Evolutionary conservation across 345 rosid genomes (phyloP).

Genomic region (Linum tenue): DNA sequence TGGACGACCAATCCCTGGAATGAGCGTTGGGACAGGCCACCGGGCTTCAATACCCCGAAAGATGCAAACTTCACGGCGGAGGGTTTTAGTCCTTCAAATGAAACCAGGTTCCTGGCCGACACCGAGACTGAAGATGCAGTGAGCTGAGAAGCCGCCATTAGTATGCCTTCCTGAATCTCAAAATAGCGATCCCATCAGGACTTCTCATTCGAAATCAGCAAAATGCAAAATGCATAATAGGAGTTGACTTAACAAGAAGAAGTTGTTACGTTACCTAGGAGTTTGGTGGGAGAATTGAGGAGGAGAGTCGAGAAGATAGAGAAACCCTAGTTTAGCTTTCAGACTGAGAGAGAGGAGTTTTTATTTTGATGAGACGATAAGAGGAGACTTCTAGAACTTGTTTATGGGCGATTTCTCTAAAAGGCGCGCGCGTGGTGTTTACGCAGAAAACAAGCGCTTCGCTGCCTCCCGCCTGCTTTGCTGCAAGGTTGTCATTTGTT

Average conservation of each 20-base stretch:
- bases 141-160: slow-evolving; percentile 62
- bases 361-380: neutral
- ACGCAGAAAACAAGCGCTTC: neutral
- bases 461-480: no score
- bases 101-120: slow-evolving; percentile 41
- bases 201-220: no score
- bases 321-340: neutral
- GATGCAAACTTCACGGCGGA: slow-evolving; percentile 46
- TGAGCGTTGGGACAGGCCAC: slow-evolving; percentile 27
- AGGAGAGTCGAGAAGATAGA: neutral
- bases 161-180: neutral
- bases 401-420: no score
- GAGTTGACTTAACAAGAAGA: neutral
- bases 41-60: slow-evolving; percentile 30
- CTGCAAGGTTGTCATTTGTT: no score
- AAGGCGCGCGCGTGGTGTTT: neutral
- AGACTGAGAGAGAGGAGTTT: neutral
- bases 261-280: neutral
- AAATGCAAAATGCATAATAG: neutral
- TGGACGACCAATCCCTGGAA: slow-evolving; percentile 50
- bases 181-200: neutral
- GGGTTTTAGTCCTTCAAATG: slow-evolving; percentile 55
- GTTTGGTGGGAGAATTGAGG: neutral
- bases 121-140: slow-evolving; percentile 46
- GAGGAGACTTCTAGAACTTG: neutral